These are phyloP conservation scores for Carnegiea gigantea DNA, from an alignment of 179 eudicot species.

Conservation along the genomic window DNA sequence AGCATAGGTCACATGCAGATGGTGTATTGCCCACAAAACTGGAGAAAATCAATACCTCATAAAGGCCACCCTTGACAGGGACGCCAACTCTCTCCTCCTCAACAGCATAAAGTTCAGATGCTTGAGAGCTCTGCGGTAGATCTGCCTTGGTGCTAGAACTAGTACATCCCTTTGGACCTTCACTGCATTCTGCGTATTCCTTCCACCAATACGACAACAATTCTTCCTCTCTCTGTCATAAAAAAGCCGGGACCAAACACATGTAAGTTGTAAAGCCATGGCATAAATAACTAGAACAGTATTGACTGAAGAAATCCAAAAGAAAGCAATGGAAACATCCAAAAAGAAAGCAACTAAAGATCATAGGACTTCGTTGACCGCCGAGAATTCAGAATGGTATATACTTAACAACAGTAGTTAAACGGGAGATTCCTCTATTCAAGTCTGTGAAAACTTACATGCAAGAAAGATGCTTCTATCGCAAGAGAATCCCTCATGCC, in stretches of 20 bases:
- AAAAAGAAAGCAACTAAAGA: too few species aligned
- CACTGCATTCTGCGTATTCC: constrained; percentile 97
- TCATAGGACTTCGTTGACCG: neutral
- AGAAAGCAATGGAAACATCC: too few species aligned
- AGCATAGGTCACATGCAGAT: neutral
- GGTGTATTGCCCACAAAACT: neutral
- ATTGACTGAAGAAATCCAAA: too few species aligned
- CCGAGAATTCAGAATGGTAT: neutral
- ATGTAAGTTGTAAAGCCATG: neutral
- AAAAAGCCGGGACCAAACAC: neutral
- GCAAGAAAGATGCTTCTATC: constrained; percentile 92
- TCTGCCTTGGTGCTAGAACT: constrained; percentile 34
- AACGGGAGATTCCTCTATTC: neutral
- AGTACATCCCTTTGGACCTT: constrained; percentile 68
- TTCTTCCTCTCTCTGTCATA: constrained; percentile 79
- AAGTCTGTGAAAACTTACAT: constrained; percentile 44
- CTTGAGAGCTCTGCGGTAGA: constrained; percentile 19
- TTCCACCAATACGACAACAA: constrained; percentile 94
- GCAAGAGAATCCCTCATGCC: constrained; percentile 99
- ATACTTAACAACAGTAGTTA: neutral
- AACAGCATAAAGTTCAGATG: constrained; percentile 34
- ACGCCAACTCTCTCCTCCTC: constrained; percentile 99
- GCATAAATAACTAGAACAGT: too few species aligned
- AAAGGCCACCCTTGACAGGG: constrained; percentile 96
- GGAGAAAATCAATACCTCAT: constrained; percentile 60